Base-by-base conservation (phyloP, 2,329 filamentous ascomycete genomes). In the Calycina herbarum region DNA sequence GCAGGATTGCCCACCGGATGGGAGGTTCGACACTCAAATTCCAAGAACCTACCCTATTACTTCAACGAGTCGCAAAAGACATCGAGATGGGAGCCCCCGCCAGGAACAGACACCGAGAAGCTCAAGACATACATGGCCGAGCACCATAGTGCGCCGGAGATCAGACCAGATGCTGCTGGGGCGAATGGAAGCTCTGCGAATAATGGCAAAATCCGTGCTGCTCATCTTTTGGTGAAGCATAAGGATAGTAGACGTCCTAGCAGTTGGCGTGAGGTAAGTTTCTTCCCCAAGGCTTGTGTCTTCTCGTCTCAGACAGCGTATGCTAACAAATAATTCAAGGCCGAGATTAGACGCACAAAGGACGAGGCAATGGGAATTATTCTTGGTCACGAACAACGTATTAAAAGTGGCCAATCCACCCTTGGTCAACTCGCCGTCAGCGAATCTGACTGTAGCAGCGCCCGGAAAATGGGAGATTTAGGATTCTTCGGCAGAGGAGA, bases 41-140 rank as follows among this genome's bases (percentile, higher is more conserved):
- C 93, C 79, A 98, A 97, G 83, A 96, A 96, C 81, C 90, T 98
- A 42, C 95, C 95, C 45, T 99, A 99, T 84, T 99, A 98, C 83
- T 98, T 97, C 89, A 96, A 97, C 80, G 83, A 90, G 57, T 82
- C 81, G 72, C 92, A 93, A 69, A 94, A 94, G 78, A 88, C 93
- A 77, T 98, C 95, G 69, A 88, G 92, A 80, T 99, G 95, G 95
- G 95, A 98, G 77, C 94, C 95, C 2, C 95, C 95, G 8, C 78
- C 86, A 57, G 92, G 89, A 70, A 95, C 94, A 73, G 92, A 99
- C 80, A 91, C 91, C 65, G 93, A 97, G 73, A 93, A 91, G 80
- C 87, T 99, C 70, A 98, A 97, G 84, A 79, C 87, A 68, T 97
- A 96, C 83, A 98, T 99, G 93, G 93, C 91, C 45, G 84, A 86